Percentiles rank a stretch among this genome's conserved stretches.
Conservation (phyloP, 2,329 filamentous ascomycete species). For the Pseudogymnoascus sp. region DNA sequence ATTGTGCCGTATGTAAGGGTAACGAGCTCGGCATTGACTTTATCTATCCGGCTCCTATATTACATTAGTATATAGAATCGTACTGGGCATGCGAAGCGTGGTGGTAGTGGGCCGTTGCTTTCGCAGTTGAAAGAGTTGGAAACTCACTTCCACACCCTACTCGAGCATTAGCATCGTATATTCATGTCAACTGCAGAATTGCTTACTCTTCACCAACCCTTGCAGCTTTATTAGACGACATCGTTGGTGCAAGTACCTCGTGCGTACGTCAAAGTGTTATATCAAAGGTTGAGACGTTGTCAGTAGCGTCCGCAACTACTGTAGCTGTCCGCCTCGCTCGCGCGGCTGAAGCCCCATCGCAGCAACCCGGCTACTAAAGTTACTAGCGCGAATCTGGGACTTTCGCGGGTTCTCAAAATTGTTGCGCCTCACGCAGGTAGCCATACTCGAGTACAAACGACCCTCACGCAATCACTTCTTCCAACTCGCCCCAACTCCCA, state of each 20-base stretch:
- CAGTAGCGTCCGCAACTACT: not conserved
- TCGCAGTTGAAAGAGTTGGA: constrained; percentile 1
- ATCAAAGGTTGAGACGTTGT: constrained; percentile 1
- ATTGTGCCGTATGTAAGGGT: constrained; percentile 97
- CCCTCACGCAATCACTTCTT: not conserved
- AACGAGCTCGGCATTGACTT: constrained; percentile 95
- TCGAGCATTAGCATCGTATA: constrained; percentile 18
- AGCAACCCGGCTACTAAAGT: not conserved
- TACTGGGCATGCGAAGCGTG: not conserved
- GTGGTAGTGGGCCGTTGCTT: not conserved
- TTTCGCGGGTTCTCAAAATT: constrained; percentile 7
- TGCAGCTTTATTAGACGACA: constrained; percentile 57
- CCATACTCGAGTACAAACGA: not conserved
- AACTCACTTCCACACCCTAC: constrained; percentile 32
- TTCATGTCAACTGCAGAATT: constrained; percentile 8
- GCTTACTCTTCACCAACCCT: constrained; percentile 68
- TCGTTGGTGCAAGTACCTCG: constrained; percentile 20
- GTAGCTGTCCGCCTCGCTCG: constrained; percentile 5
- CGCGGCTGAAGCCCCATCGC: constrained; percentile 8
- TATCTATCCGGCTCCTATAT: constrained; percentile 81
- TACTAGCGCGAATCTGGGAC: constrained; percentile 3
- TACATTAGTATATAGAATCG: constrained; percentile 23
- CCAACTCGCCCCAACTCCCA: not conserved
- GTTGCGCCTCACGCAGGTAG: constrained; percentile 1
- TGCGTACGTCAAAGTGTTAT: not conserved